Base-by-base conservation (phyloP, 2,329 filamentous ascomycete genomes). In the Pyrenophora graminea region DNA sequence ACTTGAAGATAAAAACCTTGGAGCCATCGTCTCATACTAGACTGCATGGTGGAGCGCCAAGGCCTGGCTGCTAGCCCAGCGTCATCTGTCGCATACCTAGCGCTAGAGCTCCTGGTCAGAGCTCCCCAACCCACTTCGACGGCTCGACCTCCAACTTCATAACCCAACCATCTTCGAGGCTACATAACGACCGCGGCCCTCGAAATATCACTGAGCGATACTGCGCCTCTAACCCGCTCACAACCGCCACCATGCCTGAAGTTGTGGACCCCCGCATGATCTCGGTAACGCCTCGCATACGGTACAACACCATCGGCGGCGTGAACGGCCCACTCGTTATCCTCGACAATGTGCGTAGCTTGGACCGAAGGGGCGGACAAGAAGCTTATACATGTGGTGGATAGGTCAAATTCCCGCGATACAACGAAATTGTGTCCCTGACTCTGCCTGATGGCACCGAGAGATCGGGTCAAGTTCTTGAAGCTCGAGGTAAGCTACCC, bases 311-410 rank as follows among this genome's bases (percentile, higher is more conserved):
- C 67, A 91, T 99, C 73, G 90, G 91, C 72, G 93, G 93, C 81
- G 88, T 99, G 78, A 99, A 99, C 80, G 94, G 94, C 53, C 94
- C 94, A 69, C 85, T 99, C 77, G 94, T 99, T 73, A 93, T 99
- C 72, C 85, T 99, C 64, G 94, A 97, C 75, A 95, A 96, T 84
- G 93, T 96, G 76, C 64, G 86, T 79, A 45, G 59, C 55, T 48
- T 32, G 44, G 15, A 36, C 13, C 13, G 40, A 19, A 37, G 27
- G 39, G 36, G 37, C 36, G 17, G 13, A 34, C 25, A 33, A 47
- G 46, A 56, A 61, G 64, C 66, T 69, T 48, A 70, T 51, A 43
- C 36, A 43, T 39, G 48, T 36, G 51, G 40, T 42, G 54, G 39
- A 67, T 71, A 96, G 90, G 91, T 99, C 82, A 99, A 99, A 88